Evolutionary conservation across 2,329 filamentous ascomycete genomes (phyloP).

Genomic region (Bipolaris gigantea): DNA sequence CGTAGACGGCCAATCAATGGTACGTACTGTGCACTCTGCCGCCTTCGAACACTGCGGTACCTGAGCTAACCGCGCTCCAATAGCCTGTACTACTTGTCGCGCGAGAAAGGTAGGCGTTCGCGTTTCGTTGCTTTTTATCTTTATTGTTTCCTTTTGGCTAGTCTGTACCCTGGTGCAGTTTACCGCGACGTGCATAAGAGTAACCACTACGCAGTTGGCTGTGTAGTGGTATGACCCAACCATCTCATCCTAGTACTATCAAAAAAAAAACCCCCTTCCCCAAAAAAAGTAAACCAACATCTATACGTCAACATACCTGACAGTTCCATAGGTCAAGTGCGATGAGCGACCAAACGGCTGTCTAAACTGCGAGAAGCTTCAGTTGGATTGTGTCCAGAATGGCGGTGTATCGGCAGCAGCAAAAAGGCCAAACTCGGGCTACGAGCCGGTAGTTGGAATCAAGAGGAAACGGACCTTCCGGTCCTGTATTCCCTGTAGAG

Average conservation of each 20-base stretch:
- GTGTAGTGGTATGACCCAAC: neutral
- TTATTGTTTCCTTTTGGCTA: neutral
- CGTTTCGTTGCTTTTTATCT: neutral
- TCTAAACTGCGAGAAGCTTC: constrained; percentile 36
- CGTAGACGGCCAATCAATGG: constrained; percentile 34
- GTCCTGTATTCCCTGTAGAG: constrained; percentile 35
- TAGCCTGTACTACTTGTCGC: constrained; percentile 24
- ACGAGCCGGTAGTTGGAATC: constrained; percentile 30
- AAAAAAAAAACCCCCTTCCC: neutral
- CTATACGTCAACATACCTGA: constrained; percentile 6
- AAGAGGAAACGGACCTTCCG: constrained; percentile 39
- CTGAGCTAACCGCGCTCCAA: constrained; percentile 8
- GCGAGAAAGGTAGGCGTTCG: constrained; percentile 19
- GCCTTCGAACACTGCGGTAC: neutral
- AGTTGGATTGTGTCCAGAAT: constrained; percentile 34
- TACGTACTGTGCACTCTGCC: constrained; percentile 8
- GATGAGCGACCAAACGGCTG: constrained; percentile 38
- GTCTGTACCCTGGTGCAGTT: neutral
- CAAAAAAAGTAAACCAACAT: neutral
- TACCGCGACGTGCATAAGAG: neutral
- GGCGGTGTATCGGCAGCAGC: constrained; percentile 17
- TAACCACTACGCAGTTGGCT: neutral
- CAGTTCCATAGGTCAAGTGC: constrained; percentile 31
- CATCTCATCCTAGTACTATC: neutral
- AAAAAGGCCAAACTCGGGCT: constrained; percentile 19